Conservation (phyloP, 495 filamentous ascomycete genomes). For the Penicillium cataractarum region DNA sequence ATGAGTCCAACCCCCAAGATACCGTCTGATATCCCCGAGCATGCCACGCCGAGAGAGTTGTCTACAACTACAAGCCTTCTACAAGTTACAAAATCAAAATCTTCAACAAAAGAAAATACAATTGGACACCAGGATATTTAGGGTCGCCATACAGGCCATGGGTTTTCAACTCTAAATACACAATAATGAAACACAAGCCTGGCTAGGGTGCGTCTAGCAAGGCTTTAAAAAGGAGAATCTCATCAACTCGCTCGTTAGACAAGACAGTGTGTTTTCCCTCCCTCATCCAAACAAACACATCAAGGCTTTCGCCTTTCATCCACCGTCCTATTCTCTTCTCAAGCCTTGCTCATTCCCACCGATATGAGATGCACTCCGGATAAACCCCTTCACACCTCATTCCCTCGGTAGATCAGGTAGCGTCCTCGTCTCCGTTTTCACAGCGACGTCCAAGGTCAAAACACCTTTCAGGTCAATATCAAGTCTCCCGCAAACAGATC, state of each 20-base stretch:
- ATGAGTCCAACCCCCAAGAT: too few relatives aligned
- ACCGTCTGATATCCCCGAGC: background rate
- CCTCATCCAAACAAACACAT: background rate
- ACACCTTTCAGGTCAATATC: too few relatives aligned
- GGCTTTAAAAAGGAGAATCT: conserved; percentile 34
- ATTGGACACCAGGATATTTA: conserved; percentile 36
- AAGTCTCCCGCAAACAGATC: background rate
- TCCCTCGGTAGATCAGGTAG: background rate
- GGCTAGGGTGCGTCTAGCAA: conserved; percentile 32
- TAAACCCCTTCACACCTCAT: background rate
- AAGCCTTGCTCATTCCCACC: background rate
- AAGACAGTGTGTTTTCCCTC: background rate
- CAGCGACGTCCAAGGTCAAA: too few relatives aligned
- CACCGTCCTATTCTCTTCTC: background rate
- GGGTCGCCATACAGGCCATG: conserved; percentile 30
- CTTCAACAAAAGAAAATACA: conserved; percentile 41
- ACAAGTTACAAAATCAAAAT: background rate
- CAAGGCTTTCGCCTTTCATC: background rate
- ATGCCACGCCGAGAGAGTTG: too few relatives aligned
- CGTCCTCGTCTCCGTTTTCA: conserved; percentile 8
- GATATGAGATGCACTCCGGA: too few relatives aligned
- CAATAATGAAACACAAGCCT: conserved; percentile 54
- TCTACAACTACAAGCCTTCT: background rate
- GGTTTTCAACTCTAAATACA: conserved; percentile 53
- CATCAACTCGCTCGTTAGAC: conserved; percentile 32